A percentile compares a stretch with the other conserved stretches of the same genome.
Conservation (phyloP, 169 alveolate genomes). For the Plasmodium adleri region DNA sequence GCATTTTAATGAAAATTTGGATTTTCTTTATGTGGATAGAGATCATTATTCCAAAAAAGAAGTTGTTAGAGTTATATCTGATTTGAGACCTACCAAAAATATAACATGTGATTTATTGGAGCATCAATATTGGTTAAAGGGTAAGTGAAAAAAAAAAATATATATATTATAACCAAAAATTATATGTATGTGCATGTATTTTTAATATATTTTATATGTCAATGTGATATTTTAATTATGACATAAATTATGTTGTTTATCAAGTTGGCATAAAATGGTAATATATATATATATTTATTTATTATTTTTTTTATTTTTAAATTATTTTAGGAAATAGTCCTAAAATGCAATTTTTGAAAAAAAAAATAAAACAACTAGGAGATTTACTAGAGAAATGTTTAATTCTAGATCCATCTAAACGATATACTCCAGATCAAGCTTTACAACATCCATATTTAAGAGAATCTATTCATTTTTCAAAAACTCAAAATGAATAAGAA, state of each 20-base stretch:
- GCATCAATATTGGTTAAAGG: conserved; percentile 84
- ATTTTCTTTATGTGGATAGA: conserved; percentile 83
- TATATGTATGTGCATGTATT: not conserved
- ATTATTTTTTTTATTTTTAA: conserved; percentile 4
- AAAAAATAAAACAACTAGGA: conserved; percentile 89
- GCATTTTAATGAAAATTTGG: conserved; percentile 90
- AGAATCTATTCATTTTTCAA: conserved; percentile 79
- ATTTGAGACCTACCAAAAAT: conserved; percentile 86
- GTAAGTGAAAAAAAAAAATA: conserved; percentile 37
- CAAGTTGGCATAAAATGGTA: not conserved
- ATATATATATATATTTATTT: not conserved
- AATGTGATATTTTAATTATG: no score
- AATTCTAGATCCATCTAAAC: conserved; percentile 94
- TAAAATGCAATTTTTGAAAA: conserved; percentile 81
- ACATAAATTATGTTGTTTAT: no score
- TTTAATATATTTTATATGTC: not conserved
- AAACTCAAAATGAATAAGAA: conserved; percentile 50
- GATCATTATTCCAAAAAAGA: conserved; percentile 89
- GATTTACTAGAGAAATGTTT: conserved; percentile 96
- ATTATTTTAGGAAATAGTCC: conserved; percentile 78
- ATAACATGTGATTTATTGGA: conserved; percentile 87
- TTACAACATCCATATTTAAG: conserved; percentile 94
- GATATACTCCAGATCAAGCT: conserved; percentile 97
- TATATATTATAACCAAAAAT: conserved; percentile 6
- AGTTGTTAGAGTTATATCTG: conserved; percentile 83